These are phyloP conservation scores for Mediolabrus comicus DNA, from an alignment of 108 stramenopile genomes.

Conservation along the genomic window DNA sequence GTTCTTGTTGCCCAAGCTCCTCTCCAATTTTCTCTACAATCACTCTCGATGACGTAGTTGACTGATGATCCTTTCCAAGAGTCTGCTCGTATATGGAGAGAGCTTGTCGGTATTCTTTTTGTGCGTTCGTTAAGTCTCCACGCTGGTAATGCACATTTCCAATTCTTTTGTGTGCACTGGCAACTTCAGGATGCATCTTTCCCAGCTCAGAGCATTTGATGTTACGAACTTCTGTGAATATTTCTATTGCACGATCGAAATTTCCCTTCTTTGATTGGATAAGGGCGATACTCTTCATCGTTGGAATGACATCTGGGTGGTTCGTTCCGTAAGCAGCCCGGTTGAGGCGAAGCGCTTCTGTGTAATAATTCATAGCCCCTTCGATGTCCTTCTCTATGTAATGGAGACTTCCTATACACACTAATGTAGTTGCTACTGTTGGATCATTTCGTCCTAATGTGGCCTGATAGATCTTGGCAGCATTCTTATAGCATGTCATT, in stretches of 20 bases:
- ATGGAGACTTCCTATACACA: slow-evolving; percentile 78
- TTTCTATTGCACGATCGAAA: slow-evolving; percentile 63
- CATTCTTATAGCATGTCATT: slow-evolving; percentile 79
- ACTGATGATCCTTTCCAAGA: slow-evolving; percentile 62
- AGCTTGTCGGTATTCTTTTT: slow-evolving; percentile 74
- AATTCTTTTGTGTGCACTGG: slow-evolving; percentile 73
- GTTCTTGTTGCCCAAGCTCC: slow-evolving; percentile 14
- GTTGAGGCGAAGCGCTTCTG: slow-evolving; percentile 75
- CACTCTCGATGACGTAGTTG: slow-evolving; percentile 18
- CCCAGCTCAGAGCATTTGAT: slow-evolving; percentile 71
- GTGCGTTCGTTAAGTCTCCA: slow-evolving; percentile 70
- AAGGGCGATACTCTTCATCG: slow-evolving; percentile 75
- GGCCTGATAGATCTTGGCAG: slow-evolving; percentile 73
- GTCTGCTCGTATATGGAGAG: slow-evolving; percentile 65
- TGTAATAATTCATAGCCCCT: slow-evolving; percentile 77
- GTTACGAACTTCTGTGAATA: slow-evolving; percentile 73
- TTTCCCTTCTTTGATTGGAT: slow-evolving; percentile 74
- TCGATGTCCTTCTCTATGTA: slow-evolving; percentile 76
- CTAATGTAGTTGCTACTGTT: slow-evolving; percentile 73
- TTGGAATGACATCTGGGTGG: slow-evolving; percentile 87
- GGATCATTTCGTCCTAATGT: slow-evolving; percentile 75
- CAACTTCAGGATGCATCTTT: slow-evolving; percentile 71
- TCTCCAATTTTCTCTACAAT: slow-evolving; percentile 26
- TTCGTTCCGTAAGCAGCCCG: slow-evolving; percentile 74
- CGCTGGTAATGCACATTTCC: slow-evolving; percentile 88